Base-by-base conservation (phyloP, 495 filamentous ascomycete species). In the Recurvomyces mirabilis region DNA sequence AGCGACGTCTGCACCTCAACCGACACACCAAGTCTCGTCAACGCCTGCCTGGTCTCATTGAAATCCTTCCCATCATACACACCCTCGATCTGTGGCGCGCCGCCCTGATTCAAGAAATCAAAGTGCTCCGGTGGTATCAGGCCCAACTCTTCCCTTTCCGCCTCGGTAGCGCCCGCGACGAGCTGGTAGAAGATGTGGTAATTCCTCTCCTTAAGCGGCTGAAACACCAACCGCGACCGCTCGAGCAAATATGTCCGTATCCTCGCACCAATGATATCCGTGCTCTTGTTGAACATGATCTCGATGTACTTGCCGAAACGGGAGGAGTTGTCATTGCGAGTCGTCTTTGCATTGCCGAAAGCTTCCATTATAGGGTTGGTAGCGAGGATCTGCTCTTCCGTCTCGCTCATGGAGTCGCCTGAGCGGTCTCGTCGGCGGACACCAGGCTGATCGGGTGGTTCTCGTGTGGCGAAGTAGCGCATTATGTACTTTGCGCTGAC, bases 401-500 rank as follows among this genome's bases (percentile, higher is more conserved):
- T 99, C 66, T 95, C 87, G 62, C 87, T 95, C 79, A 96, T 99
- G 36, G 81, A 67, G 55, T 95, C 93, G 26, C 76, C 71, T 51
- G 83, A 77, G 55, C 39, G 24, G 6, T 81, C 83, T 62, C 79
- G 89, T 18, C 71, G 70, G 59, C 84, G 79, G 53, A 79, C 81
- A 22, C 83, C 79, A 15, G 87, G 83, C 56, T 84, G 82, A 50
- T 91, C 88, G 32, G 93, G 86, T 1, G 89, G 82, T 68, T 96
- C 88, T 68, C 93, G 77, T 25, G 93, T 99, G 46, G 91, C 93
- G 65, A 99, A 99, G 68, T 99, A 99, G 56, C 91, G 73, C 91
- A 99, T 99, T 58, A 99, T 96, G 62, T 99, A 99, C 63, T 99
- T 99, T 29, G 91, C 91, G 64, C 93, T 96, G 59, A 99, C 91